Conservation (phyloP, 106 monocot genomes). For the Acorus calamus region DNA sequence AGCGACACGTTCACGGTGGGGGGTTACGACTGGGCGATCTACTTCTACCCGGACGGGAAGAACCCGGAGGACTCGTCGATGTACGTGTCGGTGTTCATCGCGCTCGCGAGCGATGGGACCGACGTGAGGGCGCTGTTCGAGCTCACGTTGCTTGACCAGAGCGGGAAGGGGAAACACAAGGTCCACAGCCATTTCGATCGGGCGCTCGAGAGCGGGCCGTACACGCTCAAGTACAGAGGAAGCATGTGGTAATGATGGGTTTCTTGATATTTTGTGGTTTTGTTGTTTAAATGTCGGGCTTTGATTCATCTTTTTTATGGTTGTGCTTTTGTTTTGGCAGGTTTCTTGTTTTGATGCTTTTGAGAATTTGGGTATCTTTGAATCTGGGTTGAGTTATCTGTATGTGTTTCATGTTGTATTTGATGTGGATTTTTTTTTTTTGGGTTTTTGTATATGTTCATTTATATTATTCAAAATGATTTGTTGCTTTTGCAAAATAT, state of each 20-base stretch:
- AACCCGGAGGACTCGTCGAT: constrained; percentile 6
- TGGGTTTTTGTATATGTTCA: too few species aligned
- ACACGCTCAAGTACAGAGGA: constrained; percentile 10
- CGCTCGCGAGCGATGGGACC: constrained; percentile 11
- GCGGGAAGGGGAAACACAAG: constrained; percentile 7
- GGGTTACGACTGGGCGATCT: constrained; percentile 8
- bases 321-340: too few species aligned
- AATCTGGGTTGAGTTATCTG: too few species aligned
- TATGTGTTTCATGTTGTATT: too few species aligned
- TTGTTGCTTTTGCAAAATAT: too few species aligned
- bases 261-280: not conserved
- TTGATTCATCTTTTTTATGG: not conserved
- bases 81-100: constrained; percentile 10
- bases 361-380: too few species aligned
- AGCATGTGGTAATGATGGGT: constrained; percentile 10
- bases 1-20: constrained; percentile 4
- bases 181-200: constrained; percentile 12
- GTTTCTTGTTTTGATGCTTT: too few species aligned
- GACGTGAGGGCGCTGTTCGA: constrained; percentile 15
- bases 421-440: too few species aligned
- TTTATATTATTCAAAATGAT: too few species aligned
- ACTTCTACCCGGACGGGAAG: constrained; percentile 13
- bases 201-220: constrained; percentile 8
- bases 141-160: constrained; percentile 10
- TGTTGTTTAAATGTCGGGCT: constrained; percentile 1